A percentile compares a stretch with the other conserved stretches of the same genome.
These are phyloP conservation scores for Microcyclospora tardicrescens DNA, from an alignment of 2,329 filamentous ascomycete species.

Conservation along the genomic window DNA sequence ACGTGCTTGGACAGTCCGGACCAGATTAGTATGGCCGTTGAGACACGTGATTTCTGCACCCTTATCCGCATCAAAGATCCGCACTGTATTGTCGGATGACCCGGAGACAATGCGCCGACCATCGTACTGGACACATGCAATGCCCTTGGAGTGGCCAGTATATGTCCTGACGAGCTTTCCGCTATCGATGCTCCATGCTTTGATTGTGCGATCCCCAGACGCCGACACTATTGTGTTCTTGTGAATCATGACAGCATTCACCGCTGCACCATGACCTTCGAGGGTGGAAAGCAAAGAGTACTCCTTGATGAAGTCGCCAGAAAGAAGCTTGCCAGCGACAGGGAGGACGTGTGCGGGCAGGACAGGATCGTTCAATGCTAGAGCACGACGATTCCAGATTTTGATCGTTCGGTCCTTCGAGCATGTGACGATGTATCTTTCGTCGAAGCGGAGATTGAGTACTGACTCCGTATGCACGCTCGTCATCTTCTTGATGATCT, in stretches of 20 bases:
- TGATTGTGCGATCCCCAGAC: constrained; percentile 85
- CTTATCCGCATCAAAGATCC: constrained; percentile 80
- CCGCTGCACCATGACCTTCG: constrained; percentile 73
- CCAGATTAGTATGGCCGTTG: constrained; percentile 67
- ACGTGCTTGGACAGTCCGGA: constrained; percentile 87
- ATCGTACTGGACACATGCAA: constrained; percentile 95
- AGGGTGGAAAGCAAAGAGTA: constrained; percentile 69
- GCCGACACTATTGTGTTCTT: constrained; percentile 83
- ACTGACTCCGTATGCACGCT: constrained; percentile 82
- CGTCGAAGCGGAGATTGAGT: constrained; percentile 83
- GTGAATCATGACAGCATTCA: constrained; percentile 89
- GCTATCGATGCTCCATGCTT: constrained; percentile 82
- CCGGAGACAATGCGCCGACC: constrained; percentile 86
- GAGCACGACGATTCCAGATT: constrained; percentile 70
- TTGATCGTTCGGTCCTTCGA: constrained; percentile 97
- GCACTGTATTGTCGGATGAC: constrained; percentile 89
- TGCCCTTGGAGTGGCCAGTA: constrained; percentile 82
- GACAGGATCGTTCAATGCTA: constrained; percentile 36
- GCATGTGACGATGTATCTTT: constrained; percentile 83
- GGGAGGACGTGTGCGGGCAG: constrained; percentile 23
- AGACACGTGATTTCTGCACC: constrained; percentile 83
- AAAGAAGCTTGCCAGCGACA: constrained; percentile 26
- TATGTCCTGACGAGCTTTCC: constrained; percentile 66
- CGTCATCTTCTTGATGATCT: constrained; percentile 61
- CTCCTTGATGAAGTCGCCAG: constrained; percentile 45